These are phyloP conservation scores for Hippophae rhamnoides DNA, from an alignment of 306 rosid species.

Conservation along the genomic window DNA sequence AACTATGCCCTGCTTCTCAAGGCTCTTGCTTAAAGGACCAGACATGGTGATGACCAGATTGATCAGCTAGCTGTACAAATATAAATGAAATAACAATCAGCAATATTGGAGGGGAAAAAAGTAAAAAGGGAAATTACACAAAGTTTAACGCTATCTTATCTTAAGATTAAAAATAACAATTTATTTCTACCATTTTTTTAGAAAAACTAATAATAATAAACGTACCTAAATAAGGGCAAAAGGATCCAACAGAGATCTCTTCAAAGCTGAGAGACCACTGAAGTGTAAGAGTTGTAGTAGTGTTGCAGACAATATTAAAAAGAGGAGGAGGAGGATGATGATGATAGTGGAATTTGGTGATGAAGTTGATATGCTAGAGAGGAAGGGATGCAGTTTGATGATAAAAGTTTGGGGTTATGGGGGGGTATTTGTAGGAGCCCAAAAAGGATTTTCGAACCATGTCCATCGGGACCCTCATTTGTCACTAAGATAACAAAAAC, in stretches of 20 bases:
- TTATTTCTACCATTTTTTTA: no score
- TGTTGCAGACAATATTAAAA: neutral
- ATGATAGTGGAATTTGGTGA: neutral
- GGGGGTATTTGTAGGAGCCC: constrained; percentile 66
- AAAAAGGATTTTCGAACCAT: constrained; percentile 43
- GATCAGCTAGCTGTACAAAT: neutral
- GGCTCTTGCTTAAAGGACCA: neutral
- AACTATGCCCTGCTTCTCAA: constrained; percentile 55
- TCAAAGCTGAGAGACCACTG: constrained; percentile 33
- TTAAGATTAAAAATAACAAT: no score
- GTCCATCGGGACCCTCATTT: constrained; percentile 60
- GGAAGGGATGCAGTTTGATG: constrained; percentile 42
- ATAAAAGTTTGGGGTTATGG: constrained; percentile 25
- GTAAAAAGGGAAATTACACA: no score
- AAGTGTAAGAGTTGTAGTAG: constrained; percentile 37
- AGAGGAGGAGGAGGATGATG: constrained; percentile 4
- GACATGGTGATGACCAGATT: neutral
- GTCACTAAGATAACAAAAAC: constrained; percentile 33
- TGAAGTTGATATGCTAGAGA: constrained; percentile 22
- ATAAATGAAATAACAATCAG: no score
- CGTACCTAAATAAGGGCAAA: constrained; percentile 24
- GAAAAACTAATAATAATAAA: neutral
- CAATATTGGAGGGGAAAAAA: no score
- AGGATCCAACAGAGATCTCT: constrained; percentile 45
- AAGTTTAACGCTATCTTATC: no score